Conservation (phyloP, 176 grass and related monocot genomes). For the Carex cristatella region DNA sequence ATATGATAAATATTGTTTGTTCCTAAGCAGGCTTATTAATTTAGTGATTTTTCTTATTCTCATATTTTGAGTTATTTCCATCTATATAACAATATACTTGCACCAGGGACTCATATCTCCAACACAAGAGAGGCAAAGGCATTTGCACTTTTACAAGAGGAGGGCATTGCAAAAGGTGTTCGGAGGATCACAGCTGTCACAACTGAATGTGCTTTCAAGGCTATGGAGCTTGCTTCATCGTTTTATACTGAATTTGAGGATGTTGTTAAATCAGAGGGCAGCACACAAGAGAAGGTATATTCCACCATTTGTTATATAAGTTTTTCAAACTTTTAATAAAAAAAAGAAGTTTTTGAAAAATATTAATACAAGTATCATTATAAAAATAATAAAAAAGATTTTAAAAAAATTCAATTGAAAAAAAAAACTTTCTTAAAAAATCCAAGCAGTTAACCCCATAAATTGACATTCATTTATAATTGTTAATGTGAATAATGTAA, state of each 20-base stretch:
- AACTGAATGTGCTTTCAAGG: constrained; percentile 49
- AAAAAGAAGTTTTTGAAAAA: too few species aligned
- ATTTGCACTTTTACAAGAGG: constrained; percentile 82
- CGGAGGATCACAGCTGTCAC: constrained; percentile 90
- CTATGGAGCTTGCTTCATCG: constrained; percentile 55
- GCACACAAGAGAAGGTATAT: constrained; percentile 62
- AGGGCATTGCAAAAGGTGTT: constrained; percentile 93
- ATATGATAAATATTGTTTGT: neutral
- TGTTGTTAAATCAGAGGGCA: constrained; percentile 45
- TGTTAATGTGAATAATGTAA: too few species aligned
- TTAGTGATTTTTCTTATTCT: neutral
- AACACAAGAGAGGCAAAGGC: constrained; percentile 77
- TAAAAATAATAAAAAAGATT: too few species aligned
- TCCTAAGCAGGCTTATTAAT: neutral
- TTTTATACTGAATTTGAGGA: constrained; percentile 50
- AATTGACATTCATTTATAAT: too few species aligned
- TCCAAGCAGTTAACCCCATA: too few species aligned
- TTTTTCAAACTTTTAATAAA: too few species aligned
- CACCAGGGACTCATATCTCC: constrained; percentile 77
- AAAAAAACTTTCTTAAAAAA: too few species aligned
- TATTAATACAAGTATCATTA: too few species aligned
- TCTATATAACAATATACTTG: constrained; percentile 13
- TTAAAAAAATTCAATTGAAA: too few species aligned
- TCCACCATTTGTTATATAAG: neutral
- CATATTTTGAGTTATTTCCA: neutral